Percentiles rank a stretch among this genome's conserved stretches.
These are phyloP conservation scores for Boletus insuetus DNA, from an alignment of 768 basidiomycete genomes.

Conservation along the genomic window DNA sequence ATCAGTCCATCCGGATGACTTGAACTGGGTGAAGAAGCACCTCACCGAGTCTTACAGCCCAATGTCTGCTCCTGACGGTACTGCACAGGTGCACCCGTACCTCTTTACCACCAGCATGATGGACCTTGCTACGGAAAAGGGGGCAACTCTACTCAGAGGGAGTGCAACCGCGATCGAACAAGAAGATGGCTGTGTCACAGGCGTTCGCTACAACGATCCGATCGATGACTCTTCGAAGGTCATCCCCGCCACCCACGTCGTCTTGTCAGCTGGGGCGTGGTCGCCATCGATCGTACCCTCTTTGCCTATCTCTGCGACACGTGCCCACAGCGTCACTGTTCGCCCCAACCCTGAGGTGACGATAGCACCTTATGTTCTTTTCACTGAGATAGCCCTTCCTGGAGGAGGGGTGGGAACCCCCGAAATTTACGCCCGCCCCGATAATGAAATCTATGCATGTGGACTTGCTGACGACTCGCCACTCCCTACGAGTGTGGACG, in stretches of 20 bases:
- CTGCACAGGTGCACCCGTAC: conserved; percentile 78
- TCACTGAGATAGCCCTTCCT: conserved; percentile 65
- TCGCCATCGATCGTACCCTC: conserved; percentile 56
- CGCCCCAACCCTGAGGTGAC: conserved; percentile 40
- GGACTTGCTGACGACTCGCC: conserved; percentile 72
- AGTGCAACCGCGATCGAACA: conserved; percentile 47
- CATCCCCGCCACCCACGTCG: conserved; percentile 63
- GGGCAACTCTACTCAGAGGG: conserved; percentile 48
- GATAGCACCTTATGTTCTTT: conserved; percentile 77
- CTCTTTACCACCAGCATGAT: conserved; percentile 73
- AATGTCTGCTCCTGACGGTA: conserved; percentile 50
- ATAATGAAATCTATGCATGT: conserved; percentile 72
- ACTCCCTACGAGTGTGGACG: conserved; percentile 69
- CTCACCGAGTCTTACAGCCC: conserved; percentile 60
- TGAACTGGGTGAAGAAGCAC: conserved; percentile 52
- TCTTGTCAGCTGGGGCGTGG: conserved; percentile 89
- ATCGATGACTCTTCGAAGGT: conserved; percentile 24
- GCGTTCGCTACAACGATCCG: conserved; percentile 41
- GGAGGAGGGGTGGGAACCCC: conserved; percentile 41
- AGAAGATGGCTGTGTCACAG: conserved; percentile 41
- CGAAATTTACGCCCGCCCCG: conserved; percentile 72
- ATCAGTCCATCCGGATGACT: conserved; percentile 47
- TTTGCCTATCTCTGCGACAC: conserved; percentile 59
- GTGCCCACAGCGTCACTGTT: conserved; percentile 74
- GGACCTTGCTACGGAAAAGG: conserved; percentile 54